Base-by-base conservation (phyloP, 257 asterid genomes). In the Nicotiana sylvestris region DNA sequence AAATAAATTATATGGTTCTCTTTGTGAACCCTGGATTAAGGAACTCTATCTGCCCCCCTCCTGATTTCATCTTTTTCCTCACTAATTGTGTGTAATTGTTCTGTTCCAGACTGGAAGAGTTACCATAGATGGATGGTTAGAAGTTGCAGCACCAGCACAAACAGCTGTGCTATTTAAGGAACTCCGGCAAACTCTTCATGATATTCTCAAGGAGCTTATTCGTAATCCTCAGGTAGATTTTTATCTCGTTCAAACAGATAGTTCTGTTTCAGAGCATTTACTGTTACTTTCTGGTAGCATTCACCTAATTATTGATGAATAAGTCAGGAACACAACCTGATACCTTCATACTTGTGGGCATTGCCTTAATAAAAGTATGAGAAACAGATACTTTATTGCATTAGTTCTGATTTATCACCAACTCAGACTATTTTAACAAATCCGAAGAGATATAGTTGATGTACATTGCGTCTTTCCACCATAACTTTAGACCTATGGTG, bases 121-220 rank as follows among this genome's bases (percentile, higher is more conserved):
- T 83, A 81, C 83, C 70, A 87, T 95, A 70, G 98, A 95, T 88
- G 90, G 91, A 81, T 94, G 99, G 99, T 87, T 95, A 82, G 93
- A 91, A 89, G 85, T 95, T 88, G 89, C 91, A 51, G 98, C 99
- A 66, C 98, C 97, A 2, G 99, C 99, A 84, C 99, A 92, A 89
- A 94, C 95, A 78, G 98, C 96, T 80, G 98, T 95, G 76, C 97
- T 95, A 62, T 95, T 95, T 65, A 95, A 95, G 87, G 95, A 92
- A 89, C 98, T 95, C 25, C 94, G 98, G 66, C 82, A 69, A 78
- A 95, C 96, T 43, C 94, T 95, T 86, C 94, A 90, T 85, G 92
- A 93, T 66, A 90, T 95, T 87, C 89, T 95, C 25, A 92, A 92
- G 92, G 96, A 90, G 88, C 95, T 95, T 72, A 92, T 94, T 83